Evolutionary conservation across 768 basidiomycete genomes (phyloP), one percentile per base, ranked within the genome.

Genomic region (Xerocomus brunneocitrinus): DNA sequence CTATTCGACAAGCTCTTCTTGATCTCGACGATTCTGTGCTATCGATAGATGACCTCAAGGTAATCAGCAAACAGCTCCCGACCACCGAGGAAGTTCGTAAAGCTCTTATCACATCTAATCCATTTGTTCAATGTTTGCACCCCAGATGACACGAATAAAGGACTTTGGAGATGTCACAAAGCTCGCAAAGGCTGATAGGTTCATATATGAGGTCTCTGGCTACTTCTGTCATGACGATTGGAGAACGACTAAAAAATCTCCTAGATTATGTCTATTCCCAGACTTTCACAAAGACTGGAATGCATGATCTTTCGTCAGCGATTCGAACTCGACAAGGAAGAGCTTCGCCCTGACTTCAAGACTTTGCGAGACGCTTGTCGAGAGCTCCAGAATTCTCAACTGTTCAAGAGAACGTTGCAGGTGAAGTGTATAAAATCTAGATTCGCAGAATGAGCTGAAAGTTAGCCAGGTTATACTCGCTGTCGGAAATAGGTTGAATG

Each of bases 271-370:
- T 71, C 72, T 1, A 85, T 95, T 34, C 90, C 92, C 2, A 77
- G 90, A 24, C 78, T 95, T 9, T 63, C 79, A 3, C 79, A 86
- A 56, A 81, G 94, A 5, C 64, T 94, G 25, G 82, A 87, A 5
- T 88, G 85, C 62, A 93, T 95, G 87, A 63, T 92, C 12, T 95
- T 88, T 67, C 82, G 91, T 10, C 78, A 82, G n/a, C 84, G 82
- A 58, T 76, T 95, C 13, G 89, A 94, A 46, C 64, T 92, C 41
- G 90, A 91, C 39, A 76, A 93, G 32, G 89, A 84, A 54, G 93
- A 98, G 71, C 77, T 89, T 35, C 79, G 86, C 22, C 90, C 91
- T 0, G 92, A 95, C 55, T 67, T 98, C 12, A 79, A 85, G 58
- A 84, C 83, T 8, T 61, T 95, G 22, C 79, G 83, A 39, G 79